phyloP scores from a whole-genome alignment of 805 yeast species.

The Danielia reshetovae region DNA sequence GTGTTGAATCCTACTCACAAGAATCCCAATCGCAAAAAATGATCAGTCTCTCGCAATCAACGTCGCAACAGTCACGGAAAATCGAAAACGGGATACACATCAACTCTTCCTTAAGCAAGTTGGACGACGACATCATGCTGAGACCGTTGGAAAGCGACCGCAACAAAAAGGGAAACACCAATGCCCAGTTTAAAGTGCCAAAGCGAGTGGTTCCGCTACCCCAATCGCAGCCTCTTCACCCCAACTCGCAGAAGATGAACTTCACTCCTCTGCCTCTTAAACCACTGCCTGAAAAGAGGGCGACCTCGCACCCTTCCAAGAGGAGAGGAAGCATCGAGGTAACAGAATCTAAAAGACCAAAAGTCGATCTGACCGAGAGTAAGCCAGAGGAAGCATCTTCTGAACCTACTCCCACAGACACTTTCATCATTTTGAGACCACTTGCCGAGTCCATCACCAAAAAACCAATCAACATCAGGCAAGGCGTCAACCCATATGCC shows the following conservation, averaged over 20 bases:
- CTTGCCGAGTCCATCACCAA: slow-evolving; percentile 40
- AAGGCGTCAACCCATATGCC: slow-evolving; percentile 61
- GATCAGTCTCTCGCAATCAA: slow-evolving; percentile 65
- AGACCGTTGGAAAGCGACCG: slow-evolving; percentile 35
- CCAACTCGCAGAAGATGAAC: slow-evolving; percentile 1
- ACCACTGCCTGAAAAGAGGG: not conserved
- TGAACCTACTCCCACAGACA: slow-evolving; percentile 45
- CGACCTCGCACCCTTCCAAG: not conserved
- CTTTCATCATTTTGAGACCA: slow-evolving; percentile 60
- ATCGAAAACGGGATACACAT: slow-evolving; percentile 37
- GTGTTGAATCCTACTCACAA: slow-evolving; percentile 22
- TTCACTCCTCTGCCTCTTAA: not conserved
- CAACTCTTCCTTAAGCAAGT: slow-evolving; percentile 33
- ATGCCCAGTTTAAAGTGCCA: slow-evolving; percentile 40
- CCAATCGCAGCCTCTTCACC: slow-evolving; percentile 29
- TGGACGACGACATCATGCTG: slow-evolving; percentile 42
- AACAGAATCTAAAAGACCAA: not conserved
- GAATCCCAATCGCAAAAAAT: slow-evolving; percentile 30
- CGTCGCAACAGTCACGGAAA: slow-evolving; percentile 57
- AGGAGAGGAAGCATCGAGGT: not conserved
- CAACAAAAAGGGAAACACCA: slow-evolving; percentile 17
- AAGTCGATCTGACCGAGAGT: not conserved
- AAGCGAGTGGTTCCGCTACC: slow-evolving; percentile 42
- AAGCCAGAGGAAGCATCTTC: not conserved
- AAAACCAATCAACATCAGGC: slow-evolving; percentile 56